Percentiles rank a stretch among this genome's conserved stretches.
phyloP scores from a whole-genome alignment of 164 flowering plant species.

The Warburgia ugandensis region DNA sequence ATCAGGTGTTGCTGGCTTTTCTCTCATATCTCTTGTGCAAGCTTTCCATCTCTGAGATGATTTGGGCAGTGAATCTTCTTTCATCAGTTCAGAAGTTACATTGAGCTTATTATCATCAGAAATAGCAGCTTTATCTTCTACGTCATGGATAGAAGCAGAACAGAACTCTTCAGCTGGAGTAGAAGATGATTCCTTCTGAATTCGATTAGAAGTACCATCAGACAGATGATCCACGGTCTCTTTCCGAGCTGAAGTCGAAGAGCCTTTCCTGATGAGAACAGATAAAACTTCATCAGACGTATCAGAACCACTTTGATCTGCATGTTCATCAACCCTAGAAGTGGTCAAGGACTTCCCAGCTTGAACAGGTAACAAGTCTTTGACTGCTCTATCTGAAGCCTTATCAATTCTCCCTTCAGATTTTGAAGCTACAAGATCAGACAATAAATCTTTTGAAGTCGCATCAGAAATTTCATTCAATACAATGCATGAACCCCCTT shows the following conservation, averaged over 20 bases:
- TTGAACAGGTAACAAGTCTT: neutral
- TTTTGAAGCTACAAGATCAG: neutral
- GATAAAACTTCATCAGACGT: neutral
- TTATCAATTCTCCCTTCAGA: neutral
- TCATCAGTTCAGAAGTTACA: neutral
- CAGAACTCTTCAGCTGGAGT: neutral
- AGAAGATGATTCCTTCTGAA: neutral
- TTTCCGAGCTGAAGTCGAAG: constrained; percentile 5
- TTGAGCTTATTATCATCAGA: neutral
- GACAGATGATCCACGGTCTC: constrained; percentile 8
- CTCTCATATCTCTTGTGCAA: neutral
- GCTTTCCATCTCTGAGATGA: neutral
- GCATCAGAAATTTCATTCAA: neutral
- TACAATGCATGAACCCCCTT: neutral
- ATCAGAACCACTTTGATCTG: neutral
- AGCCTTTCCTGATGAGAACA: neutral
- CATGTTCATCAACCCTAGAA: neutral
- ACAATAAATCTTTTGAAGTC: neutral
- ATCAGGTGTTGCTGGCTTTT: neutral
- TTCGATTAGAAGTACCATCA: constrained; percentile 4
- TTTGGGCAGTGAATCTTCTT: neutral
- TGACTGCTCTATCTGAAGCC: neutral
- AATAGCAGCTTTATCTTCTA: neutral
- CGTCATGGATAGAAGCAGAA: neutral
- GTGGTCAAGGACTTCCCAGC: neutral